Base-by-base conservation (phyloP, 2,329 filamentous ascomycete species). In the Ceratocystis huliohia region DNA sequence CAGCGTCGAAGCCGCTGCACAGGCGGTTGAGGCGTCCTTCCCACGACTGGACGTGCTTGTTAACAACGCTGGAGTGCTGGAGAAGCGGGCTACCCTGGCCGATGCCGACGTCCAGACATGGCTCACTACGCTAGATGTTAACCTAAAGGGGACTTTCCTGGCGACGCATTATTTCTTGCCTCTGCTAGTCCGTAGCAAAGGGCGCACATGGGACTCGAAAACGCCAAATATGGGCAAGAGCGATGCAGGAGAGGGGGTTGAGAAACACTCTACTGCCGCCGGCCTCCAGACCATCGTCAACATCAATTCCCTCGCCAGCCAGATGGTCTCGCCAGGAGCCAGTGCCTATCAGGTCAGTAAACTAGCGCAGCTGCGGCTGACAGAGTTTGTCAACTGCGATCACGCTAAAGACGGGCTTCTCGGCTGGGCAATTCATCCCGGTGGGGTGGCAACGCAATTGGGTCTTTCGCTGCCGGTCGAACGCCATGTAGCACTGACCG, bases 341-440 rank as follows among this genome's bases (percentile, higher is more conserved):
- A 77, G 76, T 44, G 74, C 74, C 1, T 84, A 84, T 69, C 74
- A 77, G 66, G 75, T 75, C 1, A 75, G 74, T 46, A 84, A 84
- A 71, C 73, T 82, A 41, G 81, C 80, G 2, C 69, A 81, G 30
- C 70, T 78, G 17, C 74, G 80, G 10, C 74, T 84, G 57, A 79
- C 77, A 0, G 81, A 84, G 70, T 79, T 77, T 68, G 68, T 81
- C 7, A 73, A 75, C 48, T 72, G 72, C 0, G 82, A 83, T 59
- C 79, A 82, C 69, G 73, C 70, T 70, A 74, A 57, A 46, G 30
- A 80, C 68, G 78, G 78, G 2, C 63, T 80, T 2, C 57, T 78
- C 17, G 73, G 75, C 4, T 77, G 76, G 61, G 71, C 73, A 1
- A 64, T 80, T 0, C 76, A 80, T 70, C 76, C 77, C 1, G 77